A percentile compares a stretch with the other conserved stretches of the same genome.
phyloP scores from a whole-genome alignment of 2,329 filamentous ascomycete species.

The Emmonsia crescens region DNA sequence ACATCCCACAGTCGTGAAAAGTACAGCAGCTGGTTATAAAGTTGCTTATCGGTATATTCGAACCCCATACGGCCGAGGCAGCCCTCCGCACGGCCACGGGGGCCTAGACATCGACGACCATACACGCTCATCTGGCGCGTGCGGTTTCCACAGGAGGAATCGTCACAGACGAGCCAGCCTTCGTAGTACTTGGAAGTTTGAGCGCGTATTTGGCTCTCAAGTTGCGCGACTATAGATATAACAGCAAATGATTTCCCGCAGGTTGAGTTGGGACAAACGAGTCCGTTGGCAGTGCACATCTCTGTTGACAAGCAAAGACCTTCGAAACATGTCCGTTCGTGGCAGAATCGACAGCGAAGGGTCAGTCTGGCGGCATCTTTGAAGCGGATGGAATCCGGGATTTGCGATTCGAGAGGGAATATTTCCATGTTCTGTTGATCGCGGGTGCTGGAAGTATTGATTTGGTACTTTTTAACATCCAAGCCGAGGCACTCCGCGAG shows the following conservation, averaged over 20 bases:
- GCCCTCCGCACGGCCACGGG: slow-evolving; percentile 70
- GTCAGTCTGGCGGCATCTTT: slow-evolving; percentile 64
- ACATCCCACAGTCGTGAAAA: slow-evolving; percentile 78
- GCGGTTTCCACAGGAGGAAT: slow-evolving; percentile 71
- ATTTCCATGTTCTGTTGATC: slow-evolving; percentile 56
- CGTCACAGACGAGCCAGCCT: slow-evolving; percentile 82
- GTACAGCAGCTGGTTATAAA: slow-evolving; percentile 94
- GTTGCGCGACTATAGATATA: slow-evolving; percentile 69
- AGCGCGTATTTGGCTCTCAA: slow-evolving; percentile 71
- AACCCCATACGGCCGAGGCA: slow-evolving; percentile 83
- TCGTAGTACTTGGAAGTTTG: slow-evolving; percentile 82
- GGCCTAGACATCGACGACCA: slow-evolving; percentile 78
- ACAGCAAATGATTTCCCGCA: slow-evolving; percentile 58
- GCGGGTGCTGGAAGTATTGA: slow-evolving; percentile 47
- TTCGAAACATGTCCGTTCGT: slow-evolving; percentile 59
- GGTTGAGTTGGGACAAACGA: slow-evolving; percentile 54
- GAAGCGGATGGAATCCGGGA: slow-evolving; percentile 84
- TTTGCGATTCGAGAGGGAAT: slow-evolving; percentile 84
- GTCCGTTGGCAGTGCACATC: slow-evolving; percentile 59
- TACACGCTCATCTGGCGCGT: slow-evolving; percentile 92
- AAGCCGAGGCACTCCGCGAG: slow-evolving; percentile 90
- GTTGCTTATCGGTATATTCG: slow-evolving; percentile 74
- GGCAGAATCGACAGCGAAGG: slow-evolving; percentile 74
- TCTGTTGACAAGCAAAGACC: slow-evolving; percentile 54
- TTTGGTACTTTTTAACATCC: slow-evolving; percentile 76